A percentile compares a stretch with the other conserved stretches of the same genome.
These are phyloP conservation scores for Nakaseomyces nivariensis DNA, from an alignment of 1,139 yeast species.

Conservation along the genomic window DNA sequence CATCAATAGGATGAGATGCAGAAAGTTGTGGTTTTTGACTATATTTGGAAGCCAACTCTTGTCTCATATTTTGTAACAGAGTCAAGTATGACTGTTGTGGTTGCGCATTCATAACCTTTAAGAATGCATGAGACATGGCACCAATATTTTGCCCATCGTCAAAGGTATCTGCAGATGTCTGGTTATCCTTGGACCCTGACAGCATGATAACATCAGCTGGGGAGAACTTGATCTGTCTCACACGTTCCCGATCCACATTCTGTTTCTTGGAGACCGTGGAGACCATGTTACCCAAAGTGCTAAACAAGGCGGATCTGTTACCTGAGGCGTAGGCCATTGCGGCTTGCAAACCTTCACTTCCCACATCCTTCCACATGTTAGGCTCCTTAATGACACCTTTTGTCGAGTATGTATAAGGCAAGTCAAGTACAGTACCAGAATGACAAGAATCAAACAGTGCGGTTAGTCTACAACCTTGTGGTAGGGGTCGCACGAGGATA, in stretches of 20 bases:
- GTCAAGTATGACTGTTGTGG: conserved; percentile 72
- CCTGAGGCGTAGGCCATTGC: conserved; percentile 66
- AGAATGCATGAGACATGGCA: conserved; percentile 90
- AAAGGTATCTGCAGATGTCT: conserved; percentile 66
- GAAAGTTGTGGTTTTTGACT: conserved; percentile 86
- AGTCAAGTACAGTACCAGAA: conserved; percentile 82
- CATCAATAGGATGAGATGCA: conserved; percentile 75
- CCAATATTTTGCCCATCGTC: conserved; percentile 79
- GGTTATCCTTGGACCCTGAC: conserved; percentile 88
- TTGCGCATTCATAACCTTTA: conserved; percentile 53
- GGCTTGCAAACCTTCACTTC: conserved; percentile 63
- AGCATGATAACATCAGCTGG: conserved; percentile 83
- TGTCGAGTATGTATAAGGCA: conserved; percentile 84
- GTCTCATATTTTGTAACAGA: conserved; percentile 71
- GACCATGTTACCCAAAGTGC: conserved; percentile 42
- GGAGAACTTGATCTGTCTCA: conserved; percentile 55
- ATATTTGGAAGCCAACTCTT: conserved; percentile 56
- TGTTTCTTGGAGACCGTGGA: conserved; percentile 33
- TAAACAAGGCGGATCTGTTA: conserved; percentile 48
- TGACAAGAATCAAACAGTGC: conserved; percentile 91
- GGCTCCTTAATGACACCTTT: conserved; percentile 89
- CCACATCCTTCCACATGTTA: conserved; percentile 75
- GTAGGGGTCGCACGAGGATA: conserved; percentile 66
- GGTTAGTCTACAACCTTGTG: conserved; percentile 76
- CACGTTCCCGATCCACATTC: conserved; percentile 34